phyloP scores from a whole-genome alignment of 1,284 basidiomycete genomes.

The Sanghuangporus weigelae region DNA sequence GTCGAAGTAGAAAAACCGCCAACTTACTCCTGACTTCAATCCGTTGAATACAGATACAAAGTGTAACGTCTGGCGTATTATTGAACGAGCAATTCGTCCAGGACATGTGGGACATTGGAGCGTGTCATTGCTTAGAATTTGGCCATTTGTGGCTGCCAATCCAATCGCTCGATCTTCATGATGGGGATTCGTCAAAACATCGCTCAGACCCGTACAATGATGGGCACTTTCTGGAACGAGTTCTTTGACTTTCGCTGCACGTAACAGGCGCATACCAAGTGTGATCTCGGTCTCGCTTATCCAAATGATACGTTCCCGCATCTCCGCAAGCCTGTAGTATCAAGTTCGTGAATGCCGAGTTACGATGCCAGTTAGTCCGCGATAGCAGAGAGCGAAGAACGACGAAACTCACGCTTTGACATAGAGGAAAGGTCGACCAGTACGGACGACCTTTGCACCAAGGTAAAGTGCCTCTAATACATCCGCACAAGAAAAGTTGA shows the following conservation, averaged over 20 bases:
- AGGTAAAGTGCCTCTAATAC: constrained; percentile 89
- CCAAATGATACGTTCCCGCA: constrained; percentile 62
- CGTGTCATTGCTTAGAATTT: neutral
- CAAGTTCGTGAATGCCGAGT: constrained; percentile 11
- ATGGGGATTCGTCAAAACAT: neutral
- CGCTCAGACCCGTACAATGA: neutral
- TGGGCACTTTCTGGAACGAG: constrained; percentile 60
- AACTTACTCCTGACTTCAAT: too few species aligned
- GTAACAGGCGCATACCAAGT: constrained; percentile 75
- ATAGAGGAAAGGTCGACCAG: constrained; percentile 87
- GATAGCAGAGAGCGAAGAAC: constrained; percentile 1
- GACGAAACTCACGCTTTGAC: constrained; percentile 61
- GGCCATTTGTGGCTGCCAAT: constrained; percentile 11
- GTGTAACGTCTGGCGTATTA: too few species aligned
- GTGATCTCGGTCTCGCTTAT: constrained; percentile 81
- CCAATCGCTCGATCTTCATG: constrained; percentile 10
- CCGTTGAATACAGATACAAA: too few species aligned
- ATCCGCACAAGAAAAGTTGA: constrained; percentile 37
- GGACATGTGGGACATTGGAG: too few species aligned
- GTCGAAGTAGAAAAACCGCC: too few species aligned
- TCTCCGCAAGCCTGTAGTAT: constrained; percentile 69
- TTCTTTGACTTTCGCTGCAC: constrained; percentile 63
- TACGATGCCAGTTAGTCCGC: neutral
- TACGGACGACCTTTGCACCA: constrained; percentile 85
- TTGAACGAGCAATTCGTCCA: too few species aligned